phyloP scores from a whole-genome alignment of 1,284 basidiomycete species.

The Pseudozyma hubeiensis region DNA sequence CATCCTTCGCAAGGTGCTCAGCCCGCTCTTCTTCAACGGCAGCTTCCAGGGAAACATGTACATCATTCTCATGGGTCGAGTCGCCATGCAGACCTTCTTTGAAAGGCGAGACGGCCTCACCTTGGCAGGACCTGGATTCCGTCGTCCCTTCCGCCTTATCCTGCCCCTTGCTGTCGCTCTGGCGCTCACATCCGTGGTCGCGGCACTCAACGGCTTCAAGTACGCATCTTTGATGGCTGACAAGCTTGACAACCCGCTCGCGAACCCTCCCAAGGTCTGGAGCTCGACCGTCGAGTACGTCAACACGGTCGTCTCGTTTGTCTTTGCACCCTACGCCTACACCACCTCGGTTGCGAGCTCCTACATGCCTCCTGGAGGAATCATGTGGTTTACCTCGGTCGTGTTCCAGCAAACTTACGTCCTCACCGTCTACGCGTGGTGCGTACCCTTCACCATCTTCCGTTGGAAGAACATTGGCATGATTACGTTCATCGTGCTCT shows the following conservation, averaged over 20 bases:
- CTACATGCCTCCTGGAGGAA: constrained; percentile 47
- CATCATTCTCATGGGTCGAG: constrained; percentile 55
- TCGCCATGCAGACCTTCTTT: constrained; percentile 49
- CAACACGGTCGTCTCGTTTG: constrained; percentile 48
- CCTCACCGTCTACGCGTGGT: constrained; percentile 51
- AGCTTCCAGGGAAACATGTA: constrained; percentile 55
- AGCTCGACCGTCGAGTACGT: constrained; percentile 46
- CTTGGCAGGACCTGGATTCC: constrained; percentile 53
- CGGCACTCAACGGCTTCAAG: constrained; percentile 43
- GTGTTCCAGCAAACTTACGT: constrained; percentile 60
- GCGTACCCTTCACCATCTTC: constrained; percentile 53
- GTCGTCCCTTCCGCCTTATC: constrained; percentile 55
- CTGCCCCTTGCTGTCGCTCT: constrained; percentile 49
- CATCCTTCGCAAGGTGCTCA: constrained; percentile 51
- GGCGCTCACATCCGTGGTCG: constrained; percentile 48
- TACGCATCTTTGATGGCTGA: constrained; percentile 34
- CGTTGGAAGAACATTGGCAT: constrained; percentile 52
- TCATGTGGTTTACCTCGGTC: constrained; percentile 56
- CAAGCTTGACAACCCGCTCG: constrained; percentile 45
- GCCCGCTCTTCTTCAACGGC: constrained; percentile 55
- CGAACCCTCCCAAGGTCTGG: constrained; percentile 49
- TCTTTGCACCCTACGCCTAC: constrained; percentile 50
- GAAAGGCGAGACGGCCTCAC: constrained; percentile 49
- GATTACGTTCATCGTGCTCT: constrained; percentile 36
- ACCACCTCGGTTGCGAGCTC: constrained; percentile 41